Base-by-base conservation (phyloP, 1,284 basidiomycete genomes). In the Stygiomarasmius scandens region DNA sequence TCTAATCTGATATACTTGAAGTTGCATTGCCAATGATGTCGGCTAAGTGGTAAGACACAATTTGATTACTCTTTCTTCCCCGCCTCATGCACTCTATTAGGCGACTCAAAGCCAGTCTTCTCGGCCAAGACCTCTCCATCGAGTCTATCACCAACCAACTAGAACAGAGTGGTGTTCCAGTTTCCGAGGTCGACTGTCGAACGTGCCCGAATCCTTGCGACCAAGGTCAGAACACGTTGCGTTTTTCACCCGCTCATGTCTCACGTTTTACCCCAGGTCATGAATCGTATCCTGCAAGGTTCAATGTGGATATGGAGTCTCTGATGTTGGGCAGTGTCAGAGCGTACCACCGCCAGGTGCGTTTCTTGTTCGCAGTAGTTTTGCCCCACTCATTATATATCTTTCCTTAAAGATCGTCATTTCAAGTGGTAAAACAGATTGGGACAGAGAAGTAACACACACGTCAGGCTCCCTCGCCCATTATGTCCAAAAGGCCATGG, bases 391-490 rank as follows among this genome's bases (percentile, higher is more conserved):
- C 55, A 56, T 52, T 41, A 32, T 46, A 44, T 5, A 32, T 12
- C 6, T 29, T 19, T 32, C 49, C 44, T 51, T 49, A 27, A 61
- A 93, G 87, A 80, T 94, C 32, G 79, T 96, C 27, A 92, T 97
- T 55, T 95, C 93, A 1, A 96, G 93, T 0, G 93, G 92, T 14
- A 89, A 91, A 74, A 81, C 85, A 25, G 92, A 96, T 73, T 96
- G 94, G 95, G 82, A 84, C 38, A 79, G 79, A 41, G 87, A 93
- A 53, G 84, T 96, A 59, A 87, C 89, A 11, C 81, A 86, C 56
- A 86, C 81, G 22, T 73, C 79, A 38, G 83, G 80, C 59, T 84
- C 88, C 8, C 83, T 95, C 29, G 89, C 93, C 12, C 77, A 85
- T 25, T 77, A 85, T 63, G 72, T 95, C 55, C 69, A 70, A 52